Conservation (phyloP, 2,329 filamentous ascomycete genomes). For the Corinectria fuckeliana region DNA sequence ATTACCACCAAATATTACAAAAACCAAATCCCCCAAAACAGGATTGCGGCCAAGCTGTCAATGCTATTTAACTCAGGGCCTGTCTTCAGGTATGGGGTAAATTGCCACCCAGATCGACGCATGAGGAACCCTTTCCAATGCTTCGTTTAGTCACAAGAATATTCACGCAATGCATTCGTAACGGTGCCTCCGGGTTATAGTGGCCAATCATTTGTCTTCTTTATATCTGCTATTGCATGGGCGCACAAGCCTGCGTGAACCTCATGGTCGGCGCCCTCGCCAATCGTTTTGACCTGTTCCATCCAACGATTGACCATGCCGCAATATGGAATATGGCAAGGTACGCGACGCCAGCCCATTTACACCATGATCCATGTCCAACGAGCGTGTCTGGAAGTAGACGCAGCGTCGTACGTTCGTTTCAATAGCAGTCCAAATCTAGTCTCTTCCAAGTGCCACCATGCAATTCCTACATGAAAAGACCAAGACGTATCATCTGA, state of each 20-base stretch:
- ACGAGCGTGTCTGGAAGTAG: constrained; percentile 11
- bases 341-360: constrained; percentile 11
- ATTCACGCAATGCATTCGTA: background rate
- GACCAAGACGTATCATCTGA: background rate
- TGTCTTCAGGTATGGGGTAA: no score
- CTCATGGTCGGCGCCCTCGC: background rate
- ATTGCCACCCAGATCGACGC: no score
- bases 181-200: background rate
- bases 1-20: no score
- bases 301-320: background rate
- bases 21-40: no score
- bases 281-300: background rate
- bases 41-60: no score
- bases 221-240: background rate
- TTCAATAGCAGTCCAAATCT: constrained; percentile 1
- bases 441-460: constrained; percentile 9
- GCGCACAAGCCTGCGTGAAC: background rate
- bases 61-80: no score
- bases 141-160: background rate
- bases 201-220: constrained; percentile 2
- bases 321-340: background rate
- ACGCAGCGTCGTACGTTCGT: background rate
- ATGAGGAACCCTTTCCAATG: no score
- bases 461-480: background rate
- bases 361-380: constrained; percentile 16